A percentile compares a stretch with the other conserved stretches of the same genome.
These are phyloP conservation scores for Lonicera japonica DNA, from an alignment of 129 eudicot species.

Conservation along the genomic window DNA sequence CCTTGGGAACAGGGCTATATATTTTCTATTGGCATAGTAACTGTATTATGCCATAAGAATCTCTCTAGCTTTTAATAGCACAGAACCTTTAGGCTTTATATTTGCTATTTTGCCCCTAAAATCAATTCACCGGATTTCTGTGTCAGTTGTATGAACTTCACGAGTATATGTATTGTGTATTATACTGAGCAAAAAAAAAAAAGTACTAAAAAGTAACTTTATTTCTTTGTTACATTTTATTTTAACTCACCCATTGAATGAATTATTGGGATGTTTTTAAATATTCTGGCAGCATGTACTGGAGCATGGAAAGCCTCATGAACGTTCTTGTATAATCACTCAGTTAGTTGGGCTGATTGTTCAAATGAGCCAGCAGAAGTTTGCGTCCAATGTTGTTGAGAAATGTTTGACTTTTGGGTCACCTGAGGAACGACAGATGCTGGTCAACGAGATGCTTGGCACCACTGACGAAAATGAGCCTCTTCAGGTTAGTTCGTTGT, in stretches of 20 bases:
- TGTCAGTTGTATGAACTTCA: background rate
- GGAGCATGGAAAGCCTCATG: slow-evolving; percentile 87
- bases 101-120: background rate
- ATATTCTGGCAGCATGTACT: slow-evolving; percentile 63
- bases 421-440: slow-evolving; percentile 58
- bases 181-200: background rate
- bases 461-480: slow-evolving; percentile 93
- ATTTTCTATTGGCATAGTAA: background rate
- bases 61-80: background rate
- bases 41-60: too few relatives aligned
- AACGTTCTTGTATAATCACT: slow-evolving; percentile 61
- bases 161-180: background rate
- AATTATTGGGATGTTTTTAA: background rate
- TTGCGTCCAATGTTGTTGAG: slow-evolving; percentile 92
- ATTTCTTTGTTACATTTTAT: background rate
- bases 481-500: slow-evolving; percentile 80
- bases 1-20: background rate
- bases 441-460: slow-evolving; percentile 94
- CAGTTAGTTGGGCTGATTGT: slow-evolving; percentile 74
- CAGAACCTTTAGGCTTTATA: background rate
- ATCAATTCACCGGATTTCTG: background rate
- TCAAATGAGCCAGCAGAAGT: slow-evolving; percentile 95
- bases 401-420: slow-evolving; percentile 86
- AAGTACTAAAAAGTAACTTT: background rate
- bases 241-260: background rate